Evolutionary conservation across 1,284 basidiomycete genomes (phyloP), one percentile per base, ranked within the genome.

Genomic region (Tausonia pullulans): DNA sequence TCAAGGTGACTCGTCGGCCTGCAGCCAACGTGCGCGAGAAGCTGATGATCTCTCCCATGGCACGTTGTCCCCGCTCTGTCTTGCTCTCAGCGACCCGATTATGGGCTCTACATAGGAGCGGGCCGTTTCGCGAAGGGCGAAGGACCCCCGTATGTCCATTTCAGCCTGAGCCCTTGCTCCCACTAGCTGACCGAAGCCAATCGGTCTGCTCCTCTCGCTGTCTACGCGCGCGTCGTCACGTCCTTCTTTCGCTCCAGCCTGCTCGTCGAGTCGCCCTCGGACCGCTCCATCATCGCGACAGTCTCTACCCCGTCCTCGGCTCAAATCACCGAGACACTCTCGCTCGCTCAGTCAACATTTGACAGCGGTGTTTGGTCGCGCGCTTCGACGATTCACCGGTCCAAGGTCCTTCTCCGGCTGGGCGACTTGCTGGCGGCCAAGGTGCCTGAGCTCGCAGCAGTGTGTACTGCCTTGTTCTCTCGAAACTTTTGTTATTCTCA

Each of bases 351-450:
- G 49, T 13, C 77, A 6, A 78, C 74, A 4, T 89, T 85, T 72
- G 74, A 81, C 52, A 81, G 82, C 0, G 88, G 88, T 2, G 72
- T 80, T 51, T 90, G 88, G 88, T 87, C 87, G 3, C 80, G 77
- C 68, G 75, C 82, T 13, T 74, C 86, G 4, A 74, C 79, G 1
- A 71, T 83, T 0, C 74, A 81, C 53, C 84, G 88, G 49, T 84
- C 88, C 2, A 78, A 78, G 61, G 79, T 85, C n/a, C 78, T 90
- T 4, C 79, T 83, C 3, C 80, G 80, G 50, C 78, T 90, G 40
- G 87, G 88, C 4, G 78, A 82, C 7, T 70, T 78, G 2, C 77
- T 90, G 5, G 82, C 85, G 68, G 77, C 78, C 14, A 78, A 77
- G 64, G 75, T 86, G 39, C 78, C 80, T 1, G 79, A 83, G 46